Base-by-base conservation (phyloP, 2,329 filamentous ascomycete species). In the Sarocladium brachiariae region DNA sequence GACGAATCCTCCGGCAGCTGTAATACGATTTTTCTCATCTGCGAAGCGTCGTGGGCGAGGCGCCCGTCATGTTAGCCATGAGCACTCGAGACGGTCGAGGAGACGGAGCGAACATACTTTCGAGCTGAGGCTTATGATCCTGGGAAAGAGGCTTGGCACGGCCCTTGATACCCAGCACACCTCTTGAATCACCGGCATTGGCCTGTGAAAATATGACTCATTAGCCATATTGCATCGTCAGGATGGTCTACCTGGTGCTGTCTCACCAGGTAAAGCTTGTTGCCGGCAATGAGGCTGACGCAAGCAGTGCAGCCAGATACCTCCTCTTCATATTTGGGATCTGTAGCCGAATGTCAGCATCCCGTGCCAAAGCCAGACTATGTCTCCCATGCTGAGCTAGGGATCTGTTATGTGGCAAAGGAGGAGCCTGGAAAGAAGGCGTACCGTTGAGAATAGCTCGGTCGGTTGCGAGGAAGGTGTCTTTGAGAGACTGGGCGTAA, bases 51-150 rank as follows among this genome's bases (percentile, higher is more conserved):
- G n/a, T 31, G 43, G 43, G 43, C 43, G 27, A 4, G 16, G 43
- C 43, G 43, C 43, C 25, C 43, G 43, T 31, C 10, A 33, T 31
- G 43, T 47, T 16, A 47, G 43, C 16, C 33, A 47, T 30, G 43
- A 25, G 16, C n/a, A 30, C 43, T 31, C 43, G 43, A 30, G 43
- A 10, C 27, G 43, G 43, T 25, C 43, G 27, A 23, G 10, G 33
- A 16, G 16, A 45, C 16, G 24, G 43, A 31, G 41, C 16, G 21
- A n/a, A 68, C 75, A 52, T 65, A 95, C 90, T 89, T 80, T 99
- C 93, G 60, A 97, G 96, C 69, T 96, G 91, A 37, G 93, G 93
- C 74, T 99, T 99, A 77, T 99, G 93, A 68, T 99, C 93, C 65
- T 95, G 95, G n/a, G 93, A 99, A 54, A 99, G 78, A 49, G 93